A percentile compares a stretch with the other conserved stretches of the same genome.
These are phyloP conservation scores for Euphrasia confusa DNA, from an alignment of 257 asterid species.

Conservation along the genomic window DNA sequence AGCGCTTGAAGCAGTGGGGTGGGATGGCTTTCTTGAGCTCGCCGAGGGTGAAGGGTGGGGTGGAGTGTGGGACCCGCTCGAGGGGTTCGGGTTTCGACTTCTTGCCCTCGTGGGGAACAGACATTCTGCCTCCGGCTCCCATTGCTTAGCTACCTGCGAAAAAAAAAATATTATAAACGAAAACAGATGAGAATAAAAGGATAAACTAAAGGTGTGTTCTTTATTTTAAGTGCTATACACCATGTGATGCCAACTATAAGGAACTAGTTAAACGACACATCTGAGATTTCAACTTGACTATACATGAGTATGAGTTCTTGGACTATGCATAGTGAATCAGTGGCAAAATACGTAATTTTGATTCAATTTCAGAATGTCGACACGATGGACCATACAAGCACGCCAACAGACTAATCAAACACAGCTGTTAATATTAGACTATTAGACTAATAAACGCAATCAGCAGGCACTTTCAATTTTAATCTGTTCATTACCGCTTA, in stretches of 20 bases:
- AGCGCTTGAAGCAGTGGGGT: slow-evolving; percentile 80
- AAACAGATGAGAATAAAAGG: no score
- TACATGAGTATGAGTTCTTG: background rate
- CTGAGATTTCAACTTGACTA: background rate
- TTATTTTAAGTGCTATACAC: no score
- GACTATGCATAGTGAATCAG: slow-evolving; percentile 4
- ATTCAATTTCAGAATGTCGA: slow-evolving; percentile 1
- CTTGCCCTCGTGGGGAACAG: slow-evolving; percentile 48
- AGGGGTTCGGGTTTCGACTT: slow-evolving; percentile 34
- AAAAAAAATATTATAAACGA: no score
- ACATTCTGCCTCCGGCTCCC: slow-evolving; percentile 75
- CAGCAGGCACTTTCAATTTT: background rate
- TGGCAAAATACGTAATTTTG: background rate
- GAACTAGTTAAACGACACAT: no score
- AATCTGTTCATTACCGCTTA: background rate
- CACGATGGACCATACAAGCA: slow-evolving; percentile 15
- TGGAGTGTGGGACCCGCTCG: slow-evolving; percentile 56
- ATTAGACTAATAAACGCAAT: background rate
- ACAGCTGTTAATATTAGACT: slow-evolving; percentile 13
- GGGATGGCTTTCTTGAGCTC: slow-evolving; percentile 82
- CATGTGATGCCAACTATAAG: no score
- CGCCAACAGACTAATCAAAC: background rate
- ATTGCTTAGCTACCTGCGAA: slow-evolving; percentile 49
- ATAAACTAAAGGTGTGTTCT: no score
- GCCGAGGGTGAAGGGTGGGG: slow-evolving; percentile 72